Conservation (phyloP, 2,329 filamentous ascomycete species). For the Colletotrichum spaethianum region DNA sequence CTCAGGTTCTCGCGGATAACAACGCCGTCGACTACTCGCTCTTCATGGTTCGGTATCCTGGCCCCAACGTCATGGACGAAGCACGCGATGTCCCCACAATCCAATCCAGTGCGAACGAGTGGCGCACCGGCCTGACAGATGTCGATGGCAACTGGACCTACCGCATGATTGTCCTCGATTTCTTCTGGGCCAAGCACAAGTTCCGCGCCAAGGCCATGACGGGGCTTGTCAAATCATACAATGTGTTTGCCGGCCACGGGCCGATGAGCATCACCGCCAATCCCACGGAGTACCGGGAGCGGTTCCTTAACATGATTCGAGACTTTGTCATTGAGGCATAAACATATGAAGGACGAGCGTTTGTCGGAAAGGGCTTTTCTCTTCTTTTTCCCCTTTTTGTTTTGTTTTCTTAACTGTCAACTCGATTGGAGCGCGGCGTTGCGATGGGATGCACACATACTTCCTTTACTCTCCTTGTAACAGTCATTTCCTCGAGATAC, state of each 20-base stretch:
- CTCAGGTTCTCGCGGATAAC: slow-evolving; percentile 70
- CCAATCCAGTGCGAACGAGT: slow-evolving; percentile 52
- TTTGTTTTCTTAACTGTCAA: neutral
- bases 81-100: slow-evolving; percentile 56
- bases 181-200: slow-evolving; percentile 85
- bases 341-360: slow-evolving; percentile 19
- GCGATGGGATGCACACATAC: neutral
- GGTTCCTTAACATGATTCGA: slow-evolving; percentile 65
- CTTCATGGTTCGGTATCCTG: slow-evolving; percentile 72
- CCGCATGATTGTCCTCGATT: slow-evolving; percentile 78
- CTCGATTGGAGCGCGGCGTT: slow-evolving; percentile 6
- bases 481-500: neutral
- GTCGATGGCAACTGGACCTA: slow-evolving; percentile 77
- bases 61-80: slow-evolving; percentile 33
- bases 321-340: slow-evolving; percentile 56
- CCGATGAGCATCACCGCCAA: slow-evolving; percentile 83
- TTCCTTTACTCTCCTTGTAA: neutral
- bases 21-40: slow-evolving; percentile 84
- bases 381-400: too few relatives aligned
- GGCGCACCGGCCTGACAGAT: slow-evolving; percentile 74
- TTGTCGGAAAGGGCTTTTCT: neutral
- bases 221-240: slow-evolving; percentile 74
- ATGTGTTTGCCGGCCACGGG: slow-evolving; percentile 73
- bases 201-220: slow-evolving; percentile 77
- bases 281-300: slow-evolving; percentile 74